Evolutionary conservation across 371 early-diverging fungal genomes (phyloP).

Genomic region (Rhizomucor pusillus): DNA sequence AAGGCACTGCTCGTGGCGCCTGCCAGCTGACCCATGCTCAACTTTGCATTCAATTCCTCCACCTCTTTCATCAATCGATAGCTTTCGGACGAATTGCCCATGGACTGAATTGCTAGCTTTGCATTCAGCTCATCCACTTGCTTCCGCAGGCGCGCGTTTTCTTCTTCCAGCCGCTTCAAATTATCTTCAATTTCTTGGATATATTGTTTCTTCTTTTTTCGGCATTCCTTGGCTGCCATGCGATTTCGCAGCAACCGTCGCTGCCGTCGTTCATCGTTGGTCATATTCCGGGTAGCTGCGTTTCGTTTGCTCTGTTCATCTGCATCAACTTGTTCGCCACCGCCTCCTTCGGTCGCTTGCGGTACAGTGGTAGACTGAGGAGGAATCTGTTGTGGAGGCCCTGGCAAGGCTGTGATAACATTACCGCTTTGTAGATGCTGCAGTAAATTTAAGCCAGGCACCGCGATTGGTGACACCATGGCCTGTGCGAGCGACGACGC

Average conservation of each 20-base stretch:
- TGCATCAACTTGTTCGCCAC: slow-evolving; percentile 4
- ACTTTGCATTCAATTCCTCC: slow-evolving; percentile 67
- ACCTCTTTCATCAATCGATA: slow-evolving; percentile 62
- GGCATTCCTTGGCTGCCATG: slow-evolving; percentile 81
- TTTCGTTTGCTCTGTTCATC: slow-evolving; percentile 29
- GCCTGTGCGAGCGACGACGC: slow-evolving; percentile 52
- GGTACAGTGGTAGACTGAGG: slow-evolving; percentile 15
- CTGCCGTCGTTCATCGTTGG: slow-evolving; percentile 73
- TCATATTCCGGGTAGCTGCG: slow-evolving; percentile 31
- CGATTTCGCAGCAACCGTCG: slow-evolving; percentile 74
- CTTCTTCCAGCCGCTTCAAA: slow-evolving; percentile 59
- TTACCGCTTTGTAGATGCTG: slow-evolving; percentile 42
- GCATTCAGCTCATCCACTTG: slow-evolving; percentile 67
- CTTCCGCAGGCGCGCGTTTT: slow-evolving; percentile 58
- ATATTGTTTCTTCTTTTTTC: slow-evolving; percentile 80
- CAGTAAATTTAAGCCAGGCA: slow-evolving; percentile 32
- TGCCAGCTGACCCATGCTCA: slow-evolving; percentile 51
- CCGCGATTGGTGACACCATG: slow-evolving; percentile 50
- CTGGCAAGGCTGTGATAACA: slow-evolving; percentile 46
- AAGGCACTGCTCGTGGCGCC: slow-evolving; percentile 23
- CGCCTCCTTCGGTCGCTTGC: not conserved
- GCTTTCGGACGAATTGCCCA: slow-evolving; percentile 58
- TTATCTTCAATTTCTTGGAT: slow-evolving; percentile 72
- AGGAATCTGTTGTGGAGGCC: slow-evolving; percentile 28
- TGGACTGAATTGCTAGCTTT: slow-evolving; percentile 58